Base-by-base conservation (phyloP, 2,329 filamentous ascomycete genomes). In the Fusarium sp. region DNA sequence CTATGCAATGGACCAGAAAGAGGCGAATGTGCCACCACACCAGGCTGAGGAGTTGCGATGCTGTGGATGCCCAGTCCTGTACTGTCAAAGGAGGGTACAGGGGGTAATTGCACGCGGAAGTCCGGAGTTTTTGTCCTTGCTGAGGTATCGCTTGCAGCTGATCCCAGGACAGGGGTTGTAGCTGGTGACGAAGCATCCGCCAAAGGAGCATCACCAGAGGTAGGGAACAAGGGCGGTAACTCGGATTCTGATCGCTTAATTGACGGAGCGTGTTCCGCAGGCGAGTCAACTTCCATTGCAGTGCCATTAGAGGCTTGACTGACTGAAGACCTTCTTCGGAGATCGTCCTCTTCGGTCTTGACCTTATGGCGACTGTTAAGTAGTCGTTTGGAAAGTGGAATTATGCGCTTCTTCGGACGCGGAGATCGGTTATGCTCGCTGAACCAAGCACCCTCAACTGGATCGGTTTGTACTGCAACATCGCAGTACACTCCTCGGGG, bases 71-170 rank as follows among this genome's bases (percentile, higher is more conserved):
- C 76, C 5, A 82, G 72, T 2, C 76, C 76, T 2, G 80, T 74
- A 45, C 76, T 82, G 52, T 83, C 82, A 32, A 90, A 88, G 1
- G 80, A 75, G 1, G 87, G 86, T 2, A 86, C 81, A 4, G 87
- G 84, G 10, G 89, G 88, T 77, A 90, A 79, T 58, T 90, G 87
- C 9, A 90, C 85, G 15, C 82, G 82, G 6, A 87, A 70, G 54
- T 87, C 84, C 1, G 82, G 81, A 3, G 82, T 80, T 58, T 79
- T 85, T 41, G 69, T 78, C 70, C 80, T 84, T n/a, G 47, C 46
- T 4, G 51, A 51, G 7, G 45, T 18, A 62, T 75, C 59, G 51
- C 74, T 69, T 5, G 53, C 46, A 13, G 65, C 55, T 16, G 67
- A 67, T 32, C 51, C 60, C 2, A 62, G 30, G 11, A 65, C 25